A percentile compares a stretch with the other conserved stretches of the same genome.
Conservation (phyloP, 2,329 filamentous ascomycete species). For the Tolypocladium ophioglossoides region DNA sequence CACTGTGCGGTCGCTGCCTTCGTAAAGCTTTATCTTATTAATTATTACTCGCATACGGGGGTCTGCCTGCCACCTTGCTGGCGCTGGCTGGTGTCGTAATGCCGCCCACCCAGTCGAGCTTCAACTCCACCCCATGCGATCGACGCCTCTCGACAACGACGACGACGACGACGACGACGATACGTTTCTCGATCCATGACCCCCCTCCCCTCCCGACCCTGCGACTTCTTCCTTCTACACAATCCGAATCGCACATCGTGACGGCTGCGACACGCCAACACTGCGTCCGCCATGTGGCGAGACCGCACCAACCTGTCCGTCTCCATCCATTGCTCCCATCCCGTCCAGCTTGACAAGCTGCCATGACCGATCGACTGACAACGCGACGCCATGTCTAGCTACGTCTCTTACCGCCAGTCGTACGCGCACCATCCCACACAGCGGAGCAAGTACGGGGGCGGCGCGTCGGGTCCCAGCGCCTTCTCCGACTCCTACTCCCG, state of each 20-base stretch:
- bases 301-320: conserved; percentile 95
- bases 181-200: conserved; percentile 5
- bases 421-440: conserved; percentile 91
- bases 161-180: neutral
- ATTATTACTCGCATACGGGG: no score
- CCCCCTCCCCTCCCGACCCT: conserved; percentile 1
- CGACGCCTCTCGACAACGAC: neutral
- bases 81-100: neutral
- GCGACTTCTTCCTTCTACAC: conserved; percentile 1
- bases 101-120: neutral
- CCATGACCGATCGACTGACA: neutral
- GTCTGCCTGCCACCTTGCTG: no score
- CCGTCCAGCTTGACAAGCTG: neutral
- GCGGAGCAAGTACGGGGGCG: conserved; percentile 57
- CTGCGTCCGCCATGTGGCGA: conserved; percentile 80
- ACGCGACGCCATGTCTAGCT: conserved; percentile 42
- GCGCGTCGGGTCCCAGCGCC: conserved; percentile 38
- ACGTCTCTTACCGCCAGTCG: conserved; percentile 97
- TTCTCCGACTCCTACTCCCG: conserved; percentile 50
- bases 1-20: neutral
- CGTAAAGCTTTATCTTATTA: no score
- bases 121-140: neutral
- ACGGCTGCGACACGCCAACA: conserved; percentile 14
- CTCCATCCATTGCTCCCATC: conserved; percentile 4
- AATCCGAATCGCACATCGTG: conserved; percentile 4